A percentile compares a stretch with the other conserved stretches of the same genome.
These are phyloP conservation scores for Lolium perenne DNA, from an alignment of 176 grass and related monocot genomes.

Conservation along the genomic window DNA sequence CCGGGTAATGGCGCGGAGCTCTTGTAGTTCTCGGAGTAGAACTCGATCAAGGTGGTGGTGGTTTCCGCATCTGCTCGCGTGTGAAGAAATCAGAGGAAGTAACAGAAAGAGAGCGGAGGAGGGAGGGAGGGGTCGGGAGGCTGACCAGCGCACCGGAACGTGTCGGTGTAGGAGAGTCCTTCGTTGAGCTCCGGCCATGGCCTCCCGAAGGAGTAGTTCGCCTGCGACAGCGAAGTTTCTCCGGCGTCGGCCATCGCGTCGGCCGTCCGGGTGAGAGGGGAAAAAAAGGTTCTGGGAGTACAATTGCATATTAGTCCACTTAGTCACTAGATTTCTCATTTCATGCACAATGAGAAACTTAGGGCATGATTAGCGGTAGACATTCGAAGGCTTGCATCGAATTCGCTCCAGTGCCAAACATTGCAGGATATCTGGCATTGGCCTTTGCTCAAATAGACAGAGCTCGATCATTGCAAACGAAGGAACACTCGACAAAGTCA, in stretches of 20 bases:
- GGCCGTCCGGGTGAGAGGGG: not conserved
- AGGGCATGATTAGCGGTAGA: not conserved
- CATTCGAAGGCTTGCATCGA: not conserved
- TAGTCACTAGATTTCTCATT: not conserved
- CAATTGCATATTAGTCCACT: constrained; percentile 17
- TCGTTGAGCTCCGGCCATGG: constrained; percentile 87
- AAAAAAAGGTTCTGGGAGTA: not conserved
- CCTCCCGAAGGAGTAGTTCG: constrained; percentile 65
- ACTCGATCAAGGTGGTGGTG: constrained; percentile 59
- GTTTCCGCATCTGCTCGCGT: constrained; percentile 35
- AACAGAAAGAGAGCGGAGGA: not conserved
- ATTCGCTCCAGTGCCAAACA: not conserved
- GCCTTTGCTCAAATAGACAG: too few relatives aligned
- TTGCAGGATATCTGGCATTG: too few relatives aligned
- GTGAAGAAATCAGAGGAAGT: constrained; percentile 30
- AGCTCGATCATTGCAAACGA: too few relatives aligned
- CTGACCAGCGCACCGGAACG: constrained; percentile 58
- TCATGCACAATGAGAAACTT: not conserved
- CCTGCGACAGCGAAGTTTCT: constrained; percentile 11
- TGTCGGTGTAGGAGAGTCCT: constrained; percentile 79
- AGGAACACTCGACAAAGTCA: too few relatives aligned
- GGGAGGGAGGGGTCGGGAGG: not conserved
- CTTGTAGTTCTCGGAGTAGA: constrained; percentile 79
- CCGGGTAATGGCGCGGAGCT: constrained; percentile 79
- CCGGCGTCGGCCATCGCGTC: constrained; percentile 39